These are phyloP conservation scores for Talaromyces verruculosus DNA, from an alignment of 2,329 filamentous ascomycete genomes.

Conservation along the genomic window DNA sequence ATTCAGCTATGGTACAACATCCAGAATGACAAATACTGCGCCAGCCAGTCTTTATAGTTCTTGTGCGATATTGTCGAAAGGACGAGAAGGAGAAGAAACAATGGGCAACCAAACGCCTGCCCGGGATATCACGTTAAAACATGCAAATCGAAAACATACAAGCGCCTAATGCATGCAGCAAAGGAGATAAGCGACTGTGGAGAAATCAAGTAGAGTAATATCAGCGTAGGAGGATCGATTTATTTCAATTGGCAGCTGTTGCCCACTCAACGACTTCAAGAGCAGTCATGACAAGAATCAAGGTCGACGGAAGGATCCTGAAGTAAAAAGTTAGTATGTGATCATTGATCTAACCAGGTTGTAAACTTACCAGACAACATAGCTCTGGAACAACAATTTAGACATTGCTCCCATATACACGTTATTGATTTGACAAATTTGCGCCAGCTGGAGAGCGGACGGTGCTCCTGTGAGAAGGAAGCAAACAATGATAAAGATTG, in stretches of 20 bases:
- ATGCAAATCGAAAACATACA: constrained; percentile 1
- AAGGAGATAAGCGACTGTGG: neutral
- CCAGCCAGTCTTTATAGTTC: neutral
- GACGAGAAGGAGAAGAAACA: neutral
- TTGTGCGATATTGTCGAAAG: neutral
- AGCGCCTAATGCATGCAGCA: neutral
- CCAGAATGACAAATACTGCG: neutral
- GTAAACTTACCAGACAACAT: constrained; percentile 77
- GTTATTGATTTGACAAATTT: constrained; percentile 97
- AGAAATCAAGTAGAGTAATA: neutral
- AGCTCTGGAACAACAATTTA: constrained; percentile 89
- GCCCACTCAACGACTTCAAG: constrained; percentile 94
- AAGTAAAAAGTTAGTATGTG: constrained; percentile 22
- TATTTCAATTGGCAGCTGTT: constrained; percentile 25
- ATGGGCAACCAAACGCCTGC: neutral
- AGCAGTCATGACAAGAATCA: constrained; percentile 85
- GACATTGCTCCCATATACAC: constrained; percentile 96
- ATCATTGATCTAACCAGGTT: neutral
- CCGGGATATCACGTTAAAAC: constrained; percentile 5
- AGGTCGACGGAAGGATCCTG: constrained; percentile 89
- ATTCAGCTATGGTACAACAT: constrained; percentile 1
- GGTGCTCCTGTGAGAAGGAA: constrained; percentile 94
- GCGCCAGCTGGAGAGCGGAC: constrained; percentile 87
- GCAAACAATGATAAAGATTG: constrained; percentile 96
- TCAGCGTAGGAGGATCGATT: neutral